Evolutionary conservation across 768 basidiomycete genomes (phyloP).

Genomic region (Megacollybia marginata): DNA sequence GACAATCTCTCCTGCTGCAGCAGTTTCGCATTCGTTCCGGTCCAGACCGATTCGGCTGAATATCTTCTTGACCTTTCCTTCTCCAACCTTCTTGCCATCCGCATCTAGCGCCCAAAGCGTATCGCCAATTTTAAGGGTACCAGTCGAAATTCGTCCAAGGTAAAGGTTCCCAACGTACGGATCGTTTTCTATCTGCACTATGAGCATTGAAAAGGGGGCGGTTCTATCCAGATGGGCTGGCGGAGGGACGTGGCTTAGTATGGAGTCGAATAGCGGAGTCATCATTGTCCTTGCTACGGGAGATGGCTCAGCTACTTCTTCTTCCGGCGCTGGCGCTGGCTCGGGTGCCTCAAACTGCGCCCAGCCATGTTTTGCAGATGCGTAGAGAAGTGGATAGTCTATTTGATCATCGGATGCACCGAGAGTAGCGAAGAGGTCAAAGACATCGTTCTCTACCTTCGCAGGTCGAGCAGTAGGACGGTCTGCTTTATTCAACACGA

Average conservation of each 20-base stretch:
- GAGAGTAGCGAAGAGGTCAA: constrained; percentile 43
- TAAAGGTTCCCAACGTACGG: constrained; percentile 43
- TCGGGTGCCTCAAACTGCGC: constrained; percentile 24
- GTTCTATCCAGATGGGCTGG: constrained; percentile 29
- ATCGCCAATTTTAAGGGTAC: constrained; percentile 31
- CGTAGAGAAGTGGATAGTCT: constrained; percentile 44
- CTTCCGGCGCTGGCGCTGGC: constrained; percentile 6
- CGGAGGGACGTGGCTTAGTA: constrained; percentile 35
- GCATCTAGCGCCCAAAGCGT: constrained; percentile 30
- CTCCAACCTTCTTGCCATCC: constrained; percentile 38
- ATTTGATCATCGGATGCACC: constrained; percentile 45
- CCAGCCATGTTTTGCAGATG: constrained; percentile 46
- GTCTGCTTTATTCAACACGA: constrained; percentile 47
- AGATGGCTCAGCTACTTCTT: constrained; percentile 1
- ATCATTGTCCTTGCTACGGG: constrained; percentile 18
- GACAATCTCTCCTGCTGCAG: constrained; percentile 42
- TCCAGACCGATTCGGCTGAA: constrained; percentile 31
- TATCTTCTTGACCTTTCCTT: constrained; percentile 44
- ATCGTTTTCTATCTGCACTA: constrained; percentile 43
- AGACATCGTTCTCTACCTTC: constrained; percentile 43
- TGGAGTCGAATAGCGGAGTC: constrained; percentile 39
- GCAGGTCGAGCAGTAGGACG: constrained; percentile 32
- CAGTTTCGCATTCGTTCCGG: constrained; percentile 33
- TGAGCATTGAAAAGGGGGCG: constrained; percentile 43
- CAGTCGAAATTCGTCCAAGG: constrained; percentile 39